Conservation (phyloP, 2,329 filamentous ascomycete genomes). For the Niveomyces coronatus region DNA sequence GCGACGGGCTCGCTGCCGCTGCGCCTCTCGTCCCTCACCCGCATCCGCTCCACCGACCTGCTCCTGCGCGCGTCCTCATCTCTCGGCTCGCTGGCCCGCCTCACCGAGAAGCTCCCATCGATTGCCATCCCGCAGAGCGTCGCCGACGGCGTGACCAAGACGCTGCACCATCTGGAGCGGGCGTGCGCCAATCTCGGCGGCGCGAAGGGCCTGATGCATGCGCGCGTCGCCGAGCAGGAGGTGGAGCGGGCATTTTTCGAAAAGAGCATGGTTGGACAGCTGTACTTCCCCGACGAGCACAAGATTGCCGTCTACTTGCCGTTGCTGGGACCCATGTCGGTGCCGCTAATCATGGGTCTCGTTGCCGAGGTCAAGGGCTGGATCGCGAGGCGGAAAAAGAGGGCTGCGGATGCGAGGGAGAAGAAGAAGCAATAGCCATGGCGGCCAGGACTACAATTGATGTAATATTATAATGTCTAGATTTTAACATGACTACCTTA, state of each 20-base stretch:
- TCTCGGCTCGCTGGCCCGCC: constrained; percentile 79
- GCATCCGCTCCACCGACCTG: constrained; percentile 77
- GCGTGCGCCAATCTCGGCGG: constrained; percentile 64
- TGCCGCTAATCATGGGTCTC: constrained; percentile 75
- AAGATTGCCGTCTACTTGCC: constrained; percentile 95
- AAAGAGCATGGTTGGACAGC: constrained; percentile 96
- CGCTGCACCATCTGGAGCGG: constrained; percentile 64
- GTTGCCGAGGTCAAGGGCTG: constrained; percentile 69
- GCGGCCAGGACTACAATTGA: no score
- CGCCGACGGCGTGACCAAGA: constrained; percentile 71
- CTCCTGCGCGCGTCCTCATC: constrained; percentile 86
- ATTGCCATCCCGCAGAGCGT: constrained; percentile 88
- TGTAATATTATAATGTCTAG: no score
- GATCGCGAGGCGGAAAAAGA: constrained; percentile 37
- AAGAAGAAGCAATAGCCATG: constrained; percentile 27
- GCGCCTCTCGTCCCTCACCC: constrained; percentile 70
- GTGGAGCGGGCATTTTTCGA: constrained; percentile 96
- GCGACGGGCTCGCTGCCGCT: constrained; percentile 74
- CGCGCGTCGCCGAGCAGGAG: constrained; percentile 74
- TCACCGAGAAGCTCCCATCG: constrained; percentile 72
- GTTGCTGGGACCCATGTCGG: constrained; percentile 78
- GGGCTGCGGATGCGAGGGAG: constrained; percentile 27
- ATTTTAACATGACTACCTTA: no score
- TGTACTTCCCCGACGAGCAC: constrained; percentile 98
- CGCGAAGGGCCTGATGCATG: constrained; percentile 62